Conservation (phyloP, 352 stramenopile genomes). For the Globisporangium splendens region DNA sequence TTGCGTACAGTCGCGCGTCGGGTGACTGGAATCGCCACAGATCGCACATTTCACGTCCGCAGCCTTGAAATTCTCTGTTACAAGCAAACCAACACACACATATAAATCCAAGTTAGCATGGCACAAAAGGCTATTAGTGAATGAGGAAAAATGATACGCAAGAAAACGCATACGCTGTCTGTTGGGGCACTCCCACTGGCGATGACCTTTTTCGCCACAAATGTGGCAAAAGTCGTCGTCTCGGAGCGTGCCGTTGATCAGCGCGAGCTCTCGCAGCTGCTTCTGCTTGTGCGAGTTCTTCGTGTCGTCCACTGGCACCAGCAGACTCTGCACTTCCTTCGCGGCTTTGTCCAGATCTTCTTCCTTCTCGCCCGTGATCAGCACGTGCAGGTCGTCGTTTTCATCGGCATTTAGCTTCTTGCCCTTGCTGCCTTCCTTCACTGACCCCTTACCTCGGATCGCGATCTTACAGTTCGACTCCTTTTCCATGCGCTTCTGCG, state of each 20-base stretch:
- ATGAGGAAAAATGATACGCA: conserved; percentile 12
- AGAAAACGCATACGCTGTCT: conserved; percentile 62
- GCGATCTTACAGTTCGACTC: conserved; percentile 99
- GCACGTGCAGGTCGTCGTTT: conserved; percentile 96
- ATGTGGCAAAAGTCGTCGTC: conserved; percentile 98
- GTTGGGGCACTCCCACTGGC: conserved; percentile 96
- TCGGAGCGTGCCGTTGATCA: conserved; percentile 98
- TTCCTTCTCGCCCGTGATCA: conserved; percentile 91
- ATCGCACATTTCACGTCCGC: conserved; percentile 96
- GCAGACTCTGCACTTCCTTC: conserved; percentile 87
- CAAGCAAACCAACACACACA: conserved; percentile 29
- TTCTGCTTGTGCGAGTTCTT: conserved; percentile 98
- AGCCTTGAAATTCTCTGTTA: conserved; percentile 66
- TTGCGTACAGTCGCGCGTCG: conserved; percentile 95
- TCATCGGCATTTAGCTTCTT: conserved; percentile 91
- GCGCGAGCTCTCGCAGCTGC: conserved; percentile 96
- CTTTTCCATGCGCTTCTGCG: conserved; percentile 98
- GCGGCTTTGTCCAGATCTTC: conserved; percentile 83
- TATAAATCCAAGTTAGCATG: background rate
- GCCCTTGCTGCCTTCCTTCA: conserved; percentile 96
- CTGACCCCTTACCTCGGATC: conserved; percentile 94
- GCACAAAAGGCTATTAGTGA: background rate
- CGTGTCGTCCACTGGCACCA: conserved; percentile 91
- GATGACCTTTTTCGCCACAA: conserved; percentile 98
- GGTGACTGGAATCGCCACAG: conserved; percentile 97